Conservation (phyloP, 441 rosid species). For the Erodium moschatum region DNA sequence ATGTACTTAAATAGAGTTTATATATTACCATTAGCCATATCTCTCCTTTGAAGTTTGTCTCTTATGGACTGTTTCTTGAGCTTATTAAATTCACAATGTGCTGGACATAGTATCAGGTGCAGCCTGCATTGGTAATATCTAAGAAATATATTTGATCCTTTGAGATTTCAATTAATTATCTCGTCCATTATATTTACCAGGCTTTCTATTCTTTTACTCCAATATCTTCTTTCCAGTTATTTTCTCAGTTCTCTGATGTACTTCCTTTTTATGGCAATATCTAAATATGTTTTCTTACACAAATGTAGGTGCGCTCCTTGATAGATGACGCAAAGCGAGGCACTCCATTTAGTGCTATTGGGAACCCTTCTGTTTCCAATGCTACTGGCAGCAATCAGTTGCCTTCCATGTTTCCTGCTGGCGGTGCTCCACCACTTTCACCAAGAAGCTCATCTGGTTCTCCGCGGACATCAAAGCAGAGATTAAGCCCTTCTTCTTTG, state of each 20-base stretch:
- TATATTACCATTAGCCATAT: not conserved
- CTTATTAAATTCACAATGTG: not conserved
- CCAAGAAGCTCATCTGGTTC: slow-evolving; percentile 84
- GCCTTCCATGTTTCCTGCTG: slow-evolving; percentile 93
- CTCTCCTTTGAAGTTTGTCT: too few species aligned
- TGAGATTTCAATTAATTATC: not conserved
- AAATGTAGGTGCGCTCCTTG: slow-evolving; percentile 50
- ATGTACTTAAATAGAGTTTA: not conserved
- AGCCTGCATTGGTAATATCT: not conserved
- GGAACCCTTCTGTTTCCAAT: slow-evolving; percentile 45
- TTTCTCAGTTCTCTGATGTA: not conserved
- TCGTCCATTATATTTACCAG: not conserved
- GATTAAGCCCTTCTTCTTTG: slow-evolving; percentile 68
- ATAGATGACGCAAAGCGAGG: slow-evolving; percentile 73
- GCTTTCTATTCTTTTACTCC: not conserved
- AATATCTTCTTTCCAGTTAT: not conserved
- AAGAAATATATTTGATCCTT: not conserved
- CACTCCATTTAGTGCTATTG: slow-evolving; percentile 50
- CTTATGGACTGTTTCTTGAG: not conserved
- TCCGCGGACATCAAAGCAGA: slow-evolving; percentile 65
- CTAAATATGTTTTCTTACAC: slow-evolving; percentile 15
- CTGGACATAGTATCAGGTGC: not conserved
- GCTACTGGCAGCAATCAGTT: slow-evolving; percentile 40
- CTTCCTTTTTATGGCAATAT: not conserved
- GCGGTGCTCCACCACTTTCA: slow-evolving; percentile 93